Evolutionary conservation across 306 rosid genomes (phyloP), one percentile per base, ranked within the genome.

Genomic region (Abrus precatorius): DNA sequence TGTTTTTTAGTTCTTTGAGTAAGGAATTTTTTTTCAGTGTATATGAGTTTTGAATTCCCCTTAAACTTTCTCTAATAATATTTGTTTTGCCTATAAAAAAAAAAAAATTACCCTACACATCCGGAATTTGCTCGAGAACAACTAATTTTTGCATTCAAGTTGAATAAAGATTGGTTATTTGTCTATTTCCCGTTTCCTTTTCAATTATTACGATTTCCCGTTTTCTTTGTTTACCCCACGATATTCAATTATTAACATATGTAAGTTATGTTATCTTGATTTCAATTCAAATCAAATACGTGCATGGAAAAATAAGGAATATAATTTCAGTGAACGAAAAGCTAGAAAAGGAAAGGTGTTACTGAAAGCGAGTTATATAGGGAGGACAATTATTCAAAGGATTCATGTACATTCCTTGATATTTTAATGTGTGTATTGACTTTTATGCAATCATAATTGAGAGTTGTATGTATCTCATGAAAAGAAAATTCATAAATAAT

Each of bases 101-200:
- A 20, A 20, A 20, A 20, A 20, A 0, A 20, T 14, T 41, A 4
- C 9, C 44, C 36, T 8, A 14, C 44, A 27, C 67, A 27, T 40
- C 68, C n/a, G 28, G 34, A 56, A 54, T 29, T 41, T 56, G 43
- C 13, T 43, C 28, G 0, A 6, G 11, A 5, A 27, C 12, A 41
- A 4, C 30, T 54, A 55, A 75, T 6, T 41, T 43, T 74, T 34
- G 78, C 65, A 2, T 71, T 71, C 56, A 47, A 36, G 38, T 80
- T 61, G 40, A 9, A 54, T 43, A 4, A 72, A 12, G 57, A 64
- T 62, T 36, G 7, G 47, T 43, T 50, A 28, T 50, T 67, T 50
- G 66, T 80, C 63, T 47, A 27, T 30, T 30, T 40, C 61, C 11
- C 2, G 1, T 0, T 28, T 71, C 45, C 8, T 30, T 52, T 72